phyloP scores from a whole-genome alignment of 2,329 filamentous ascomycete species.

The Verruconis gallopava region DNA sequence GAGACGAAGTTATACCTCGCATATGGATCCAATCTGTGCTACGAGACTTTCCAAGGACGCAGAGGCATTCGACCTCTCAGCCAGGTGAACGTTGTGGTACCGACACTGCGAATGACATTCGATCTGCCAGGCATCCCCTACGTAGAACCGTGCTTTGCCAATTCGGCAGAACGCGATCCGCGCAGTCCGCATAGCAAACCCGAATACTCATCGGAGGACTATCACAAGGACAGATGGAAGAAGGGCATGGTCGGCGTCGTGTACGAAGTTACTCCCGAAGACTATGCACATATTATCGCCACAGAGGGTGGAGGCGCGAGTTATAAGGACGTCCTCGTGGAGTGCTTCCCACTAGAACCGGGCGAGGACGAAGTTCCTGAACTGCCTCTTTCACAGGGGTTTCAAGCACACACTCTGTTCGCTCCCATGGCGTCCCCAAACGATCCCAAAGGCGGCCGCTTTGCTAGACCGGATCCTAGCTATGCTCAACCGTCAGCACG shows the following conservation, averaged over 20 bases:
- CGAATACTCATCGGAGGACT: conserved; percentile 16
- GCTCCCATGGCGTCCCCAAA: conserved; percentile 38
- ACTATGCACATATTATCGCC: conserved; percentile 76
- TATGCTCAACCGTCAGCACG: conserved; percentile 75
- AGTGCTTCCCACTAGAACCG: conserved; percentile 56
- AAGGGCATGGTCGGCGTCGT: conserved; percentile 85
- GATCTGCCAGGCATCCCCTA: conserved; percentile 80
- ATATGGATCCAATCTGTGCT: conserved; percentile 11
- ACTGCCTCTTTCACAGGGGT: conserved; percentile 44
- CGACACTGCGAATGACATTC: conserved; percentile 66
- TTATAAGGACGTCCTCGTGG: conserved; percentile 74
- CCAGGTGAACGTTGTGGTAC: conserved; percentile 68
- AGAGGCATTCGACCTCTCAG: conserved; percentile 74
- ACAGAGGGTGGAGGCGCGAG: conserved; percentile 78
- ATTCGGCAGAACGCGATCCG: conserved; percentile 46
- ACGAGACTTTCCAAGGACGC: conserved; percentile 50
- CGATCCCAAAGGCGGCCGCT: conserved; percentile 22
- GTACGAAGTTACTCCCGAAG: conserved; percentile 75
- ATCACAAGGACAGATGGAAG: conserved; percentile 52
- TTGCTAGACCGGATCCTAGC: conserved; percentile 49
- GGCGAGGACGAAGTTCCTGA: conserved; percentile 41
- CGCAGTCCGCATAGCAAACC: conserved; percentile 16
- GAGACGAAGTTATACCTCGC: conserved; percentile 11
- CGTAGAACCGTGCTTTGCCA: conserved; percentile 82
- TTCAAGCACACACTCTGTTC: conserved; percentile 77